Conservation (phyloP, 2,329 filamentous ascomycete species). For the Bipolaris sorokiniana region DNA sequence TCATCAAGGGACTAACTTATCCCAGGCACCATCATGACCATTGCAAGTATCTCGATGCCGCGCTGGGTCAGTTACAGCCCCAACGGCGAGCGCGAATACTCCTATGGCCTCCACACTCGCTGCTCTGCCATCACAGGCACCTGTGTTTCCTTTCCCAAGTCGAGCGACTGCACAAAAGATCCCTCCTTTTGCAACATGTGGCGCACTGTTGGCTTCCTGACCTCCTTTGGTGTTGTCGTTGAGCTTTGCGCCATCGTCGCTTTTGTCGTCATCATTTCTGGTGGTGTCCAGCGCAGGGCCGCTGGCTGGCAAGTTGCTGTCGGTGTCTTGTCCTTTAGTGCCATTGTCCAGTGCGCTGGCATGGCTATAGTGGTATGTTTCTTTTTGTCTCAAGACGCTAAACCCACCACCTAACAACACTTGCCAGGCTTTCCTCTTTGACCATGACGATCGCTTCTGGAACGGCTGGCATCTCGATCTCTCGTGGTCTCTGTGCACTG, state of each 20-base stretch:
- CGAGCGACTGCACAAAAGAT: conserved; percentile 69
- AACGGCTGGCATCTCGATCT: conserved; percentile 81
- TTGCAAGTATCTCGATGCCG: conserved; percentile 71
- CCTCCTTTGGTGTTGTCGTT: conserved; percentile 81
- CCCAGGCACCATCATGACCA: conserved; percentile 72
- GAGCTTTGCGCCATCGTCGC: conserved; percentile 81
- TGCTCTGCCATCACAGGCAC: conserved; percentile 73
- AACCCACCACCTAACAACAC: conserved; percentile 12
- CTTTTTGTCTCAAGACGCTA: not conserved
- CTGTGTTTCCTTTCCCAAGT: conserved; percentile 71
- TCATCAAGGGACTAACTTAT: conserved; percentile 16
- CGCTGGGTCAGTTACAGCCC: conserved; percentile 71
- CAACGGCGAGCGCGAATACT: conserved; percentile 47
- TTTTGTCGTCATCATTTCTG: conserved; percentile 76
- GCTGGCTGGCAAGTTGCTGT: conserved; percentile 80
- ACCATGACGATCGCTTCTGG: conserved; percentile 82
- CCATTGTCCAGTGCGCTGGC: conserved; percentile 72
- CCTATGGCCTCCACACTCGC: conserved; percentile 78
- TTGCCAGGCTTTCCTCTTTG: conserved; percentile 76
- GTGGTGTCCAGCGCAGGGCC: conserved; percentile 80
- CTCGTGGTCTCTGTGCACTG: conserved; percentile 74
- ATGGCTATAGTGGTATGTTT: conserved; percentile 82
- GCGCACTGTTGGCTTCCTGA: conserved; percentile 85
- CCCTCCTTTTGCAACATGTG: conserved; percentile 90
- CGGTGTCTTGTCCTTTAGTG: conserved; percentile 68